Conservation (phyloP, 352 stramenopile species). For the Pythium oligandrum region DNA sequence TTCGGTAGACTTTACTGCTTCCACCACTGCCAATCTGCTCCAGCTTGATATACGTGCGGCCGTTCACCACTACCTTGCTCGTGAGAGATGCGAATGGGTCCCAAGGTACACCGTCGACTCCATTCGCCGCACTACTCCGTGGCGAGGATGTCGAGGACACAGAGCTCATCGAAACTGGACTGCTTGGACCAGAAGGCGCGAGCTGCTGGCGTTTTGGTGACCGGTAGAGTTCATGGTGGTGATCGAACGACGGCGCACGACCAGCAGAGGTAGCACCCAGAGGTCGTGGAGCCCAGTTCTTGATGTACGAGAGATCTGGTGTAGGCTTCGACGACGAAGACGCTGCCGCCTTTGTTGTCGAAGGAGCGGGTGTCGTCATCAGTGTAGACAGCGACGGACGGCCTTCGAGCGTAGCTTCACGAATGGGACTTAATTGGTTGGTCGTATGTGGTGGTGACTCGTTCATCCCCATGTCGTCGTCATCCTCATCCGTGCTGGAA, state of each 20-base stretch:
- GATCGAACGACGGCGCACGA: constrained; percentile 19
- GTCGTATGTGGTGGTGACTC: constrained; percentile 1
- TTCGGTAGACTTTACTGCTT: constrained; percentile 97
- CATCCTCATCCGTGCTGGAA: constrained; percentile 52
- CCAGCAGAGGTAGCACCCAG: constrained; percentile 6
- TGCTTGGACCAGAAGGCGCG: constrained; percentile 18
- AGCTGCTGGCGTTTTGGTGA: constrained; percentile 48
- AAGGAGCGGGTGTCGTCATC: neutral
- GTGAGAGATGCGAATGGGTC: constrained; percentile 52
- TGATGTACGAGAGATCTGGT: constrained; percentile 35
- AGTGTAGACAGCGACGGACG: neutral
- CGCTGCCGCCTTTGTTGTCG: neutral
- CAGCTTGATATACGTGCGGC: constrained; percentile 92
- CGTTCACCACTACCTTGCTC: constrained; percentile 75
- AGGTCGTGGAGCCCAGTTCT: constrained; percentile 33
- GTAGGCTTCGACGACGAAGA: constrained; percentile 3
- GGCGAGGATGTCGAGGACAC: constrained; percentile 57
- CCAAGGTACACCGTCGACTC: constrained; percentile 17
- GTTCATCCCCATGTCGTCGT: constrained; percentile 30
- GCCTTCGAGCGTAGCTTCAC: constrained; percentile 6
- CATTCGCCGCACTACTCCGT: constrained; percentile 13
- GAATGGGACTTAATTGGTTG: constrained; percentile 6
- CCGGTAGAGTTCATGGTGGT: constrained; percentile 24
- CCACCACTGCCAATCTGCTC: constrained; percentile 96
- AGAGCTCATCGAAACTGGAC: constrained; percentile 40